phyloP scores from a whole-genome alignment of 2,329 filamentous ascomycete species.

The Fusarium armeniacum region DNA sequence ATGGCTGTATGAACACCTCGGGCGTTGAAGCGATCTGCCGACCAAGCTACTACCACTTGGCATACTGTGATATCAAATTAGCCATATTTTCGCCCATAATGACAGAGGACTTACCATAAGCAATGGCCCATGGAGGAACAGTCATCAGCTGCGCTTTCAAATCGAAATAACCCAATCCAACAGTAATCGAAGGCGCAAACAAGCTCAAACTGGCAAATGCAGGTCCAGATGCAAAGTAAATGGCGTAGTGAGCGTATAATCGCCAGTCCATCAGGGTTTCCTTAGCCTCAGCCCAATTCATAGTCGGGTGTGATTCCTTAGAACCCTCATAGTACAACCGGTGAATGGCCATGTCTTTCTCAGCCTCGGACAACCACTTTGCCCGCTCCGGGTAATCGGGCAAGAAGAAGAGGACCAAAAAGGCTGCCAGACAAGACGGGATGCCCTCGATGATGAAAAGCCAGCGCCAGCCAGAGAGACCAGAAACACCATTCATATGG shows the following conservation, averaged over 20 bases:
- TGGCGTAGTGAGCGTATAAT: slow-evolving; percentile 76
- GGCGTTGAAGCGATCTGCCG: slow-evolving; percentile 73
- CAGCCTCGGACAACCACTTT: slow-evolving; percentile 70
- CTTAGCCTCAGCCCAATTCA: slow-evolving; percentile 77
- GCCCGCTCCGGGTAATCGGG: slow-evolving; percentile 77
- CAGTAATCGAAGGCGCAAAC: slow-evolving; percentile 73
- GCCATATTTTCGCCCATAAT: not conserved
- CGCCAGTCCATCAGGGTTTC: slow-evolving; percentile 75
- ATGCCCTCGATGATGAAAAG: slow-evolving; percentile 75
- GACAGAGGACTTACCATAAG: slow-evolving; percentile 61
- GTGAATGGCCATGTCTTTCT: slow-evolving; percentile 67
- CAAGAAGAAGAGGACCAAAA: slow-evolving; percentile 75
- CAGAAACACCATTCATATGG: slow-evolving; percentile 74
- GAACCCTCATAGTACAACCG: slow-evolving; percentile 63
- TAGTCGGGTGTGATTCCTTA: slow-evolving; percentile 71
- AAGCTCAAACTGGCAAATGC: slow-evolving; percentile 72
- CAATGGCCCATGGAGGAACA: slow-evolving; percentile 74
- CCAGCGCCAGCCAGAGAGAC: slow-evolving; percentile 78
- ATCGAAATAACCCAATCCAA: slow-evolving; percentile 64
- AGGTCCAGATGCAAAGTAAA: slow-evolving; percentile 65
- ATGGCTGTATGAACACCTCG: slow-evolving; percentile 61
- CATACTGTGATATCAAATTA: slow-evolving; percentile 51
- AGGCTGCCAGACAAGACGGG: slow-evolving; percentile 72
- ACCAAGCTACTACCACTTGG: slow-evolving; percentile 65
- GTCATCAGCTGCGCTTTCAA: slow-evolving; percentile 75